Evolutionary conservation across 306 rosid species (phyloP).

Genomic region (Malus fusca): DNA sequence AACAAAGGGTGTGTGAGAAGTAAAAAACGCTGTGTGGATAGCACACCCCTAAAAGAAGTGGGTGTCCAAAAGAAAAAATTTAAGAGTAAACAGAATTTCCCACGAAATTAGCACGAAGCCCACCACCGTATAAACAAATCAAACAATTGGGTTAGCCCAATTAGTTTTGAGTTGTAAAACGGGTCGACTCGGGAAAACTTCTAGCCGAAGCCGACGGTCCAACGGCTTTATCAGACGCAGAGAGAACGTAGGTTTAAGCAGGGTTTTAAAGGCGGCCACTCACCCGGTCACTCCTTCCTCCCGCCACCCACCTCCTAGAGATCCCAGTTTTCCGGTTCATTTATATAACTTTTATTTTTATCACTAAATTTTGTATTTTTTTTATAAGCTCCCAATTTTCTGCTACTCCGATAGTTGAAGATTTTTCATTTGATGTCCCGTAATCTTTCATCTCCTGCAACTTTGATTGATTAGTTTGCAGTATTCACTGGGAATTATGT

Average conservation of each 20-base stretch:
- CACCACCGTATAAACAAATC: no score
- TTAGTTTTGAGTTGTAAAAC: neutral
- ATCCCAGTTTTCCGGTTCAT: neutral
- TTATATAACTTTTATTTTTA: neutral
- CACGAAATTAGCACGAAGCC: no score
- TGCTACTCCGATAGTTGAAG: neutral
- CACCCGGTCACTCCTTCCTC: neutral
- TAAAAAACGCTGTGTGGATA: no score
- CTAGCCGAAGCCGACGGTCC: neutral
- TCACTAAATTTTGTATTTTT: neutral
- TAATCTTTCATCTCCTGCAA: conserved; percentile 2
- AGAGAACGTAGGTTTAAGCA: conserved; percentile 46
- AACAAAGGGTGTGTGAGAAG: no score
- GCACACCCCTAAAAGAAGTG: no score
- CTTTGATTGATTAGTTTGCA: neutral
- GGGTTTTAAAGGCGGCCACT: conserved; percentile 70
- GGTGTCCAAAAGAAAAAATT: no score
- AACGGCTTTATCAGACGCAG: neutral
- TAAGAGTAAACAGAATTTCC: no score
- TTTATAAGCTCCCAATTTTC: neutral
- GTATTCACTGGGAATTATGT: conserved; percentile 33
- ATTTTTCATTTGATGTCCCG: neutral
- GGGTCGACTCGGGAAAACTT: neutral
- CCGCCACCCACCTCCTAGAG: neutral
- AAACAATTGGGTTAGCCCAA: neutral